A percentile compares a stretch with the other conserved stretches of the same genome.
These are phyloP conservation scores for Aspergillus hortae DNA, from an alignment of 2,329 filamentous ascomycete genomes.

Conservation along the genomic window DNA sequence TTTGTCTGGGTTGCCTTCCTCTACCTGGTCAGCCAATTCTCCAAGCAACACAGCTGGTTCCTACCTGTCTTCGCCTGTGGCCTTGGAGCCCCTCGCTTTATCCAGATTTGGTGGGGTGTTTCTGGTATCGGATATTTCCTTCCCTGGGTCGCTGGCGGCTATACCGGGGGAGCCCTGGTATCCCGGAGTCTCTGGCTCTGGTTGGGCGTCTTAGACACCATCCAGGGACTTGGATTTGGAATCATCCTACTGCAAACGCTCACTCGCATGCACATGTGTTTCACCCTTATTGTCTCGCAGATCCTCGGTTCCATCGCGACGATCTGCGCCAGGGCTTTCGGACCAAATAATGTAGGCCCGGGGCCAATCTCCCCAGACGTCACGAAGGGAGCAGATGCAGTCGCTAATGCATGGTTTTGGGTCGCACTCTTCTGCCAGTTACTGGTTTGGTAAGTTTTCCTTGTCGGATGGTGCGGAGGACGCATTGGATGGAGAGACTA, in stretches of 20 bases:
- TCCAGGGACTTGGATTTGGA: conserved; percentile 65
- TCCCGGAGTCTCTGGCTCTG: conserved; percentile 62
- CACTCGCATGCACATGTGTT: conserved; percentile 62
- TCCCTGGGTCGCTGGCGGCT: conserved; percentile 56
- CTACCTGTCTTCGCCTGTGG: conserved; percentile 65
- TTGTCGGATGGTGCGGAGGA: neutral
- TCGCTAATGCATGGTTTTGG: conserved; percentile 59
- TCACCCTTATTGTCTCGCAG: conserved; percentile 59
- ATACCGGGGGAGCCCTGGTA: conserved; percentile 53
- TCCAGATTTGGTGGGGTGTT: conserved; percentile 64
- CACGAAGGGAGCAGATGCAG: conserved; percentile 43
- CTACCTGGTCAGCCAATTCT: conserved; percentile 52
- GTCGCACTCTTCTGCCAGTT: conserved; percentile 57
- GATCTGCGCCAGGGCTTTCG: conserved; percentile 58
- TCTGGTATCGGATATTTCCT: conserved; percentile 59
- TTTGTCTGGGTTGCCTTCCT: conserved; percentile 52
- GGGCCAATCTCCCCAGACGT: conserved; percentile 62
- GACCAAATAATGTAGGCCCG: conserved; percentile 59
- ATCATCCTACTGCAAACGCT: conserved; percentile 66
- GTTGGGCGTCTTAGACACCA: conserved; percentile 62
- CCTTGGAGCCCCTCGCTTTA: conserved; percentile 62
- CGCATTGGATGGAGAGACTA: neutral
- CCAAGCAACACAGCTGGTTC: conserved; percentile 62
- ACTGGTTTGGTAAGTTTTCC: conserved; percentile 50
- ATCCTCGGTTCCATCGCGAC: conserved; percentile 60